Percentiles rank a stretch among this genome's conserved stretches.
Evolutionary conservation across 352 stramenopile species (phyloP).

Genomic region (Globisporangium middletonii): DNA sequence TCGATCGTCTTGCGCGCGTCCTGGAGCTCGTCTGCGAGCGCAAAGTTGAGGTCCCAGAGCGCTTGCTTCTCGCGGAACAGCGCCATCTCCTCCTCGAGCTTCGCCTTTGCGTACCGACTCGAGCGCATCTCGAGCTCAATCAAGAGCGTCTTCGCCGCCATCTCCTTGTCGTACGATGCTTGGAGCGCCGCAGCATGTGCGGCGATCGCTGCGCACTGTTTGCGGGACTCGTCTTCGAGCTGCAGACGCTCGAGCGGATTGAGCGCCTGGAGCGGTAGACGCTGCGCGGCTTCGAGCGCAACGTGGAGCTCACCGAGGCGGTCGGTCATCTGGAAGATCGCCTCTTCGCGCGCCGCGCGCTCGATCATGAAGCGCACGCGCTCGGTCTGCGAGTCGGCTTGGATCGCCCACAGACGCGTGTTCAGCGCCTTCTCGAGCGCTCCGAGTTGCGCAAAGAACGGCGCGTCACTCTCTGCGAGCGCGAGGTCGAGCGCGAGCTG

Average conservation of each 20-base stretch:
- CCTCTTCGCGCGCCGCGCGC: conserved; percentile 49
- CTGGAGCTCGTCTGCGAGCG: conserved; percentile 37
- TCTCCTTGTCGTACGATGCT: conserved; percentile 6
- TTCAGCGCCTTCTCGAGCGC: conserved; percentile 41
- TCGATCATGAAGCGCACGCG: conserved; percentile 56
- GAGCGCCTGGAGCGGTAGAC: conserved; percentile 41
- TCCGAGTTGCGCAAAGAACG: conserved; percentile 41
- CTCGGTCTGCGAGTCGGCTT: conserved; percentile 52
- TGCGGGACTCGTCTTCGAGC: conserved; percentile 25
- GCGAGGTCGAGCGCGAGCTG: conserved; percentile 40
- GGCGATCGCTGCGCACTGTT: conserved; percentile 18
- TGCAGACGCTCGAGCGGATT: conserved; percentile 44
- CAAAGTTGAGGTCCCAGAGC: conserved; percentile 49
- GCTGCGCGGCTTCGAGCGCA: conserved; percentile 33
- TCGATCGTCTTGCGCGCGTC: conserved; percentile 34
- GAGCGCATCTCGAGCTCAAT: conserved; percentile 40
- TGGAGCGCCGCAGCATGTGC: conserved; percentile 16
- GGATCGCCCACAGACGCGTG: conserved; percentile 39
- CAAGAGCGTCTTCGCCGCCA: conserved; percentile 33
- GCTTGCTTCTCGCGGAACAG: conserved; percentile 58
- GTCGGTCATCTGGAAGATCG: conserved; percentile 46
- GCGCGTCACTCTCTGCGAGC: conserved; percentile 34
- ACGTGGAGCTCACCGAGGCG: conserved; percentile 32
- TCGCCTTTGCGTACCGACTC: conserved; percentile 32
- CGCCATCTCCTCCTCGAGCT: conserved; percentile 47